These are phyloP conservation scores for Clitocybe nebularis DNA, from an alignment of 1,284 basidiomycete genomes.

Conservation along the genomic window DNA sequence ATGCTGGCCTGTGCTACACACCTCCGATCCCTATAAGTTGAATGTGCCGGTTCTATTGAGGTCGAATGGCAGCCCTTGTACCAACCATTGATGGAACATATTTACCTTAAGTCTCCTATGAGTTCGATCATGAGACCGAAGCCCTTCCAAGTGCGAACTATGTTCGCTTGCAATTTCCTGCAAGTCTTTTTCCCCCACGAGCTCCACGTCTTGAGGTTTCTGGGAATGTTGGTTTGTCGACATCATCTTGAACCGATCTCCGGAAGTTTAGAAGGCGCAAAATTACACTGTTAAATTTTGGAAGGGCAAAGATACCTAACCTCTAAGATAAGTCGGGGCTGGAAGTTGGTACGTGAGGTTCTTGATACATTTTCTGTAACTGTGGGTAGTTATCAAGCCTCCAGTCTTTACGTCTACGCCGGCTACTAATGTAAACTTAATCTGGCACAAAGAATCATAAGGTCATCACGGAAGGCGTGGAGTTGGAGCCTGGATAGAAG, in stretches of 20 bases:
- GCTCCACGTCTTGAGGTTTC: background rate
- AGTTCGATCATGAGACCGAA: slow-evolving; percentile 22
- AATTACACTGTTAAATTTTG: background rate
- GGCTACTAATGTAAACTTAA: too few relatives aligned
- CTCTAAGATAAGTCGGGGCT: background rate
- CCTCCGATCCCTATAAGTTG: slow-evolving; percentile 47
- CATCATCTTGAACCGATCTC: background rate
- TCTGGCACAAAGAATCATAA: too few relatives aligned
- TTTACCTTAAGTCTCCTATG: slow-evolving; percentile 29
- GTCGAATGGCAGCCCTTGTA: background rate
- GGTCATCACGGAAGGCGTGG: too few relatives aligned
- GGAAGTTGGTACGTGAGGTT: background rate
- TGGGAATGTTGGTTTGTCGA: background rate
- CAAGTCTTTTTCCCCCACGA: slow-evolving; percentile 6
- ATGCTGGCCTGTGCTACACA: too few relatives aligned
- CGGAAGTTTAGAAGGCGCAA: too few relatives aligned
- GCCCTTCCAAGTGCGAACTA: slow-evolving; percentile 11
- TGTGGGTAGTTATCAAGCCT: too few relatives aligned
- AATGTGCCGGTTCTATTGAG: slow-evolving; percentile 39
- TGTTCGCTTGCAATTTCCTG: slow-evolving; percentile 10
- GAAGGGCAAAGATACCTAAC: too few relatives aligned
- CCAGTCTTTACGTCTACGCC: too few relatives aligned
- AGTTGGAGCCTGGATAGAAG: too few relatives aligned
- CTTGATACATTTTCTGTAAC: too few relatives aligned
- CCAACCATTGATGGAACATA: background rate